Percentiles rank a stretch among this genome's conserved stretches.
Conservation (phyloP, 441 rosid genomes). For the Pelargonium cotyledonis region DNA sequence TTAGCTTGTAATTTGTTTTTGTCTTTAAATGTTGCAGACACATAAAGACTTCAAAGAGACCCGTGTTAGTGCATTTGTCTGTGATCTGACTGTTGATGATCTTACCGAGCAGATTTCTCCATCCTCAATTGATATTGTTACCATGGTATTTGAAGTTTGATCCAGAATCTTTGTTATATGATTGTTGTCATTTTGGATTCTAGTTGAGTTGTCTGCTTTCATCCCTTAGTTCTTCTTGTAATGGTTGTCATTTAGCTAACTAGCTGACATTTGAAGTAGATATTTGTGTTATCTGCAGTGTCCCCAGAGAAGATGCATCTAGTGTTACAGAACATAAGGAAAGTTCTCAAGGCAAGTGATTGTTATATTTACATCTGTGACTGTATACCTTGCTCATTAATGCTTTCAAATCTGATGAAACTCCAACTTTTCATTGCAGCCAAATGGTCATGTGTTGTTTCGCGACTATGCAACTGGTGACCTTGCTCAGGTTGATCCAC, state of each 20-base stretch:
- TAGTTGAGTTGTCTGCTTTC: slow-evolving; percentile 10
- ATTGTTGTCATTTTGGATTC: slow-evolving; percentile 4
- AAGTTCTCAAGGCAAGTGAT: slow-evolving; percentile 64
- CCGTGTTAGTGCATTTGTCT: slow-evolving; percentile 53
- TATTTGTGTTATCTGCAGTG: slow-evolving; percentile 90
- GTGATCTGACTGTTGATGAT: slow-evolving; percentile 74
- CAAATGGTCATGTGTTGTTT: slow-evolving; percentile 66
- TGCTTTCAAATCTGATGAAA: slow-evolving; percentile 11
- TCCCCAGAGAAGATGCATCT: slow-evolving; percentile 91
- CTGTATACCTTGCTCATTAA: slow-evolving; percentile 8
- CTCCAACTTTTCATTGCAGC: slow-evolving; percentile 39
- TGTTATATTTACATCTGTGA: slow-evolving; percentile 12
- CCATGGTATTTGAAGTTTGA: slow-evolving; percentile 56
- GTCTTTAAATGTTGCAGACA: slow-evolving; percentile 39
- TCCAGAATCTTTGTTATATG: slow-evolving; percentile 7
- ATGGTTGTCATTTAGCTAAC: slow-evolving; percentile 20
- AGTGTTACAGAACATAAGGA: slow-evolving; percentile 62
- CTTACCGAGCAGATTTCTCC: slow-evolving; percentile 64
- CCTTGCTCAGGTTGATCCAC: slow-evolving; percentile 74
- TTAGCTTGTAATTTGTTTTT: not conserved
- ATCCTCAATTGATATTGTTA: slow-evolving; percentile 74
- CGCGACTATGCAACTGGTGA: slow-evolving; percentile 89
- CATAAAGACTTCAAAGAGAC: slow-evolving; percentile 70
- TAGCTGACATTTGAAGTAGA: slow-evolving; percentile 71
- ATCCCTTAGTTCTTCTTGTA: slow-evolving; percentile 12